phyloP scores from a whole-genome alignment of 345 rosid genomes.

The Salix koriyanagi region DNA sequence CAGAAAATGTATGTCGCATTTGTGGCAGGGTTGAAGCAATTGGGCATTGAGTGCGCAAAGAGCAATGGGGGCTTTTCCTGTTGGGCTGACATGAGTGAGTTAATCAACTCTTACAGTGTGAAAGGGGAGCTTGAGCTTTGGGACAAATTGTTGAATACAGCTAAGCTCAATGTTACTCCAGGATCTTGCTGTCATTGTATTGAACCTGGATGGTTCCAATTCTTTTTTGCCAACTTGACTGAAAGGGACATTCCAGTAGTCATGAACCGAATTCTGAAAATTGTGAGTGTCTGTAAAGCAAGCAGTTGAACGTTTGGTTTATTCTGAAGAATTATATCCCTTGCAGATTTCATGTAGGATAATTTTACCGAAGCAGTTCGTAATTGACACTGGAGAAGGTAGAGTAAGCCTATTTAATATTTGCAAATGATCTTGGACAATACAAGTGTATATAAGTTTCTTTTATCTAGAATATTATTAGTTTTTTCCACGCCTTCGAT shows the following conservation, averaged over 20 bases:
- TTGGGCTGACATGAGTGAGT: slow-evolving; percentile 86
- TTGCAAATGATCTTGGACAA: background rate
- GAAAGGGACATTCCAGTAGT: slow-evolving; percentile 63
- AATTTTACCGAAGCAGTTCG: background rate
- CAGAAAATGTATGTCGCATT: slow-evolving; percentile 31
- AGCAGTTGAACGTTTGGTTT: slow-evolving; percentile 39
- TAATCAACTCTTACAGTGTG: slow-evolving; percentile 64
- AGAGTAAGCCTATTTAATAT: background rate
- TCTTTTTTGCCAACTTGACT: slow-evolving; percentile 62
- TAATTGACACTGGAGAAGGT: background rate
- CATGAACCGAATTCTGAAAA: slow-evolving; percentile 53
- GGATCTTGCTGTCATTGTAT: slow-evolving; percentile 92
- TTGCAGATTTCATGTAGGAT: slow-evolving; percentile 8
- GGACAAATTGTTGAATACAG: slow-evolving; percentile 71
- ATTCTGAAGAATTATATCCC: slow-evolving; percentile 17
- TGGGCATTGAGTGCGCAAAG: slow-evolving; percentile 59
- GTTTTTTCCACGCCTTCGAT: background rate
- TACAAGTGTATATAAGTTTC: slow-evolving; percentile 7
- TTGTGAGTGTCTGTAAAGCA: slow-evolving; percentile 61
- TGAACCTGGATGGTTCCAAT: slow-evolving; percentile 89
- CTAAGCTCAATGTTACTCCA: slow-evolving; percentile 67
- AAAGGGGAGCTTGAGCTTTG: slow-evolving; percentile 92
- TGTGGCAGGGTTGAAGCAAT: slow-evolving; percentile 51
- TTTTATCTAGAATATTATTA: background rate
- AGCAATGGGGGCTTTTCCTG: slow-evolving; percentile 72